Base-by-base conservation (phyloP, 2,329 filamentous ascomycete species). In the Colletotrichum destructivum region DNA sequence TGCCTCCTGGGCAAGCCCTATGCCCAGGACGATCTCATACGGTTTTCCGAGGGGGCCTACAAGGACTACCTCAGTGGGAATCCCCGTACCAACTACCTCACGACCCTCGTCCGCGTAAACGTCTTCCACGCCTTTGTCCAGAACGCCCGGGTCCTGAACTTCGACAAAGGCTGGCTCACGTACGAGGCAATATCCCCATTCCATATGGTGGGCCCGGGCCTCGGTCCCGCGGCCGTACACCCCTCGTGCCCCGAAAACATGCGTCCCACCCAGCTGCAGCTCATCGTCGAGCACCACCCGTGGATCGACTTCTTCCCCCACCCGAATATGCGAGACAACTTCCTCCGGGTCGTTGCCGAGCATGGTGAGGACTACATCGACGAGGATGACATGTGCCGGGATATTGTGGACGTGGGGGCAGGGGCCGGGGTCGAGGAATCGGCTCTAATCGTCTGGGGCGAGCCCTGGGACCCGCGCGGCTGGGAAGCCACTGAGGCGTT, bases 401-500 rank as follows among this genome's bases (percentile, higher is more conserved):
- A 74, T 40, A 56, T 74, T 11, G 62, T 75, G 4, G 71, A 74
- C 38, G 51, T 71, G 8, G 72, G 69, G 16, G 72, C 54, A 23
- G 57, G 51, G 21, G 61, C 55, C 3, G 71, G 71, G 21, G 61
- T 62, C 15, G 73, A 74, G 26, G 64, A 66, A 4, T 56, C 57
- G 44, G 75, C 55, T 62, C 59, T 71, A 51, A 75, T 67, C 38
- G 75, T 70, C 16, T 88, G 86, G 87, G 84, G 85, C 0, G 83
- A 86, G 7, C 79, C 86, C 0, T 84, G 82, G 78, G 81, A 87
- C 46, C 66, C 79, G 2, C 71, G 72, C 0, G 83, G 81, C 12
- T 89, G 87, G 87, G 87, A 89, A 73, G 78, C 84, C 1, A 86
- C 81, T 0, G 79, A 81, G 11, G 67, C 71, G 0, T 88, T 89